Base-by-base conservation (phyloP, 225 moss, liverwort and hornwort species). In the Bryoerythrophyllum caledonicum region DNA sequence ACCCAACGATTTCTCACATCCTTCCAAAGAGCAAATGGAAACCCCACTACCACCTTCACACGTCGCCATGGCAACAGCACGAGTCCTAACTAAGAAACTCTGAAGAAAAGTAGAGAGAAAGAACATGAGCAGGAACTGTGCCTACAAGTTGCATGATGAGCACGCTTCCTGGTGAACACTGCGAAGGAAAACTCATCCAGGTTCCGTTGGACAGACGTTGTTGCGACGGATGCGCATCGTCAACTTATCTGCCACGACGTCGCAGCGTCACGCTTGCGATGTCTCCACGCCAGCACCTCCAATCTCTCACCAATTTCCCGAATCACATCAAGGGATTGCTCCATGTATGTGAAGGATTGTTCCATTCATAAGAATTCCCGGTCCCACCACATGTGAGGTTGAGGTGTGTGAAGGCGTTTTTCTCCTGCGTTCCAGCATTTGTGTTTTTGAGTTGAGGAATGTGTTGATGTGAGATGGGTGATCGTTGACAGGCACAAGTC, bases 201-300 rank as follows among this genome's bases (percentile, higher is more conserved):
- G 14, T 53, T 68, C 53, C 6, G 51, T 68, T 52, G 7, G 12
- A 12, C 20, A 13, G 68, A 68, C 32, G 68, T 34, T 21, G 40
- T 63, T 63, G 2, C 5, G n/a, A 15, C 60, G 60, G 60, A 60
- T 60, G 27, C 58, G 58, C 58, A 57, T 27, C 49, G 28, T 19
- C 49, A 37, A 54, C 37, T 70, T 76, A 41, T 60, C 9, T 49
- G 60, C 76, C 81, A 81, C 76, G 77, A 28, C 40, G 49, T 38
- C 40, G n/a, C 58, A 46, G 20, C 69, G 68, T 58, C 82, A 73
- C 61, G 44, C 17, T 46, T 17, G 32, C 66, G 76, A 51, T 65
- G 52, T 4, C 13, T 56, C 77, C 82, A 82, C 78, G 78, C 69
- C 74, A 74, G 73, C 82, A 68, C 57, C 48, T 26, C 15, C 6